These are phyloP conservation scores for Pseudisothecium myosuroides DNA, from an alignment of 225 moss, liverwort and hornwort species.

Conservation along the genomic window DNA sequence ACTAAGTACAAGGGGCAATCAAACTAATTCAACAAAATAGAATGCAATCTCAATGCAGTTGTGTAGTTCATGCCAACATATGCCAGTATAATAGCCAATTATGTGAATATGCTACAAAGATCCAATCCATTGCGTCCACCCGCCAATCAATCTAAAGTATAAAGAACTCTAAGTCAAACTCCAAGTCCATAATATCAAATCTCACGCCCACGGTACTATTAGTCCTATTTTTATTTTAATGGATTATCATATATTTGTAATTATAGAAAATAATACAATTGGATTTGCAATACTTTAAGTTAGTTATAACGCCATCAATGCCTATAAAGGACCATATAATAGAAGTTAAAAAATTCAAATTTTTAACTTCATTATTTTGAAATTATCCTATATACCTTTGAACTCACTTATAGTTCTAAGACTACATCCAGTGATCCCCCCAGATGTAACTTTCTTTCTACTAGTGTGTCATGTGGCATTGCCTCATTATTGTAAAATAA, in stretches of 20 bases:
- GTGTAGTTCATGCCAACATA: neutral
- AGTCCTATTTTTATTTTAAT: neutral
- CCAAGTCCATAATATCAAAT: neutral
- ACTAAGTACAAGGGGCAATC: neutral
- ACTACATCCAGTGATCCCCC: neutral
- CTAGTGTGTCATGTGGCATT: too few relatives aligned
- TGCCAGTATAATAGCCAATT: neutral
- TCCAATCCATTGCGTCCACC: rapidly evolving
- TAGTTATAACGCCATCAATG: neutral
- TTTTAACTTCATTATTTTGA: neutral
- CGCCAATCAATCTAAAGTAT: neutral
- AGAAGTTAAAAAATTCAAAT: neutral
- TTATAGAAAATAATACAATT: neutral
- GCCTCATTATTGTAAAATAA: too few relatives aligned
- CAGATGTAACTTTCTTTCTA: neutral
- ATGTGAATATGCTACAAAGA: rapidly evolving
- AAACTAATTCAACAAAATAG: neutral
- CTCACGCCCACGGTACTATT: neutral
- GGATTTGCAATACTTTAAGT: neutral
- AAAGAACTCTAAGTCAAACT: neutral
- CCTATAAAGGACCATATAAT: neutral
- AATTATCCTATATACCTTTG: too few relatives aligned
- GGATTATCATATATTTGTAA: neutral
- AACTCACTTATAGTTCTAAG: neutral
- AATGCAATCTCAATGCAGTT: neutral